Evolutionary conservation across 129 eudicot species (phyloP).

Genomic region (Centella asiatica): DNA sequence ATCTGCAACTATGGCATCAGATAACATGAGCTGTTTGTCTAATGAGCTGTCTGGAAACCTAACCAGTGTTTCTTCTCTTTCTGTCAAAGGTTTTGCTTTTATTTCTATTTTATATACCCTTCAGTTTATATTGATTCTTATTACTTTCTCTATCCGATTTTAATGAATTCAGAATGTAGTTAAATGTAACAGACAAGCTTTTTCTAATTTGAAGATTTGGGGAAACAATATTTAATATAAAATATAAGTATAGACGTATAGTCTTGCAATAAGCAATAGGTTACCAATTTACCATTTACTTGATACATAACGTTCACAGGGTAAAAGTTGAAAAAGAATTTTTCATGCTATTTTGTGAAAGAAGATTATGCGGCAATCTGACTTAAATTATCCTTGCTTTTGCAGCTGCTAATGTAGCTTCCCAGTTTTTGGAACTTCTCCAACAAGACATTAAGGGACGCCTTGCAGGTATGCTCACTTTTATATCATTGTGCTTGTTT

Average conservation of each 20-base stretch:
- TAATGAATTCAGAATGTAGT: neutral
- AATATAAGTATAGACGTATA: neutral
- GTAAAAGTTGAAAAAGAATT: neutral
- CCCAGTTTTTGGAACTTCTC: constrained; percentile 83
- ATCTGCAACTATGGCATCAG: constrained; percentile 37
- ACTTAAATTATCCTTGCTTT: neutral
- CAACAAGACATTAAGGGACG: constrained; percentile 86
- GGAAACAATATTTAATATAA: neutral
- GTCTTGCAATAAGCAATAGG: neutral
- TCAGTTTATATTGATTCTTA: neutral
- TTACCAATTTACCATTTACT: neutral
- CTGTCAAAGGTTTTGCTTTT: constrained; percentile 54
- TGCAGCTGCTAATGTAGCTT: constrained; percentile 85
- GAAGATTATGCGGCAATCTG: neutral
- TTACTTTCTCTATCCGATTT: neutral
- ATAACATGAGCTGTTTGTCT: constrained; percentile 46
- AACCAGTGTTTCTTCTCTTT: constrained; percentile 59
- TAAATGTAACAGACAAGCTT: neutral
- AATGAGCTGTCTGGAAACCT: constrained; percentile 55
- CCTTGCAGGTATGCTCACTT: constrained; percentile 46
- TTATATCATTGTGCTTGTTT: too few relatives aligned
- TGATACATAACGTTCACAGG: neutral
- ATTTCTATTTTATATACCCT: neutral
- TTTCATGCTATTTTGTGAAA: neutral
- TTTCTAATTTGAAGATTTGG: neutral